A percentile compares a stretch with the other conserved stretches of the same genome.
Evolutionary conservation across 345 rosid genomes (phyloP).

Genomic region (Dipteronia dyeriana): DNA sequence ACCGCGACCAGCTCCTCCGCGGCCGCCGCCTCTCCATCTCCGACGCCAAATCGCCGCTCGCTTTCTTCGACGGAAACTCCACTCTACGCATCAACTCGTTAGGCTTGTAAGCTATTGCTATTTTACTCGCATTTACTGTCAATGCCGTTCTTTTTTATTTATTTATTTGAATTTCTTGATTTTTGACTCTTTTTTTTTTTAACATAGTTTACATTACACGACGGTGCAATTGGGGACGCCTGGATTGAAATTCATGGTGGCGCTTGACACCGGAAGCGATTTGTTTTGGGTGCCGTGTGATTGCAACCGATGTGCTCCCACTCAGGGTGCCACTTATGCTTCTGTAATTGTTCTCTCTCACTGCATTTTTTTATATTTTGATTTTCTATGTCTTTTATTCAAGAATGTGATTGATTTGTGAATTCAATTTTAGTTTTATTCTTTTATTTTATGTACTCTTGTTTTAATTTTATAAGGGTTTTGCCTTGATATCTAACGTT

Average conservation of each 20-base stretch:
- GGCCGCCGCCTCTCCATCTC: slow-evolving; percentile 60
- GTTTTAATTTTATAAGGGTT: too few relatives aligned
- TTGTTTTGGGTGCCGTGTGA: slow-evolving; percentile 96
- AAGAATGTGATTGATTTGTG: slow-evolving; percentile 9
- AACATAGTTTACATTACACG: slow-evolving; percentile 75
- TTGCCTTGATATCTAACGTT: too few relatives aligned
- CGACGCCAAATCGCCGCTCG: slow-evolving; percentile 63
- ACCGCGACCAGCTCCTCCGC: slow-evolving; percentile 58
- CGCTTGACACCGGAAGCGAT: slow-evolving; percentile 86
- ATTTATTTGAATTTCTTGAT: slow-evolving; percentile 20
- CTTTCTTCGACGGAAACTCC: slow-evolving; percentile 72
- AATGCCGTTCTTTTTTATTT: background rate
- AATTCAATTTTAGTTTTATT: background rate
- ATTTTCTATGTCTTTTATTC: background rate
- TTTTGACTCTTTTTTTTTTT: slow-evolving; percentile 1
- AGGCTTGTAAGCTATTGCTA: slow-evolving; percentile 58
- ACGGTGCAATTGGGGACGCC: slow-evolving; percentile 86
- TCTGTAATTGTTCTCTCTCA: slow-evolving; percentile 50
- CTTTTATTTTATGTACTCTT: background rate
- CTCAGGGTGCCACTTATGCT: slow-evolving; percentile 54
- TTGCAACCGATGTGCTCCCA: slow-evolving; percentile 72
- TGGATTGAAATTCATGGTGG: slow-evolving; percentile 86
- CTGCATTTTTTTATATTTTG: background rate
- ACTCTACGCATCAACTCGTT: slow-evolving; percentile 71
- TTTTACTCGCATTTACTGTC: background rate